These are phyloP conservation scores for Calcarisporium arbuscula DNA, from an alignment of 2,329 filamentous ascomycete genomes.

Conservation along the genomic window DNA sequence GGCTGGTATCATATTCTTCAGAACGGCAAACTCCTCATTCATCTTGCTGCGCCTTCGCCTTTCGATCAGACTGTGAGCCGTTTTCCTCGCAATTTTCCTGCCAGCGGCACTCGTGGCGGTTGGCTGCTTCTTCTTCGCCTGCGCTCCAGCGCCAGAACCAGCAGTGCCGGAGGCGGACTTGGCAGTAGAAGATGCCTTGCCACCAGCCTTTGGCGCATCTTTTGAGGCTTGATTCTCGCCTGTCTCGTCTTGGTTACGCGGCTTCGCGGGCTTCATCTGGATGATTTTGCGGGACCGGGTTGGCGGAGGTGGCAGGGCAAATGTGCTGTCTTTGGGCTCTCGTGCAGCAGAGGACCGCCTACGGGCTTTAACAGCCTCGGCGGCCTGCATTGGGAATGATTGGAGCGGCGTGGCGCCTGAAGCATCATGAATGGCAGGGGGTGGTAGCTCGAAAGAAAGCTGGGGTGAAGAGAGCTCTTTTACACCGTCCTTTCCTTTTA, in stretches of 20 bases:
- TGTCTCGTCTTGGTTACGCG: conserved; percentile 38
- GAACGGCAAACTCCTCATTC: conserved; percentile 93
- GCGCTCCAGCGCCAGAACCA: conserved; percentile 14
- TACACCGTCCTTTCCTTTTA: conserved; percentile 64
- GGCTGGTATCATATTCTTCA: conserved; percentile 94
- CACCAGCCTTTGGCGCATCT: conserved; percentile 15
- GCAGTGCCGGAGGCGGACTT: conserved; percentile 14
- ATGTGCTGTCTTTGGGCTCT: conserved; percentile 50
- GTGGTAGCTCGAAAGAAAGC: conserved; percentile 67
- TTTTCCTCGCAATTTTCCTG: conserved; percentile 93
- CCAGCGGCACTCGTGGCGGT: conserved; percentile 74
- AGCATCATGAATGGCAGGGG: conserved; percentile 59
- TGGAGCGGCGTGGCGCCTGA: conserved; percentile 26
- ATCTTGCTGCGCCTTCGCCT: conserved; percentile 86
- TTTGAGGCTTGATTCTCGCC: conserved; percentile 18
- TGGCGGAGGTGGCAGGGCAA: conserved; percentile 84
- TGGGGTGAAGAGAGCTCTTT: conserved; percentile 56
- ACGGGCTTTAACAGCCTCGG: conserved; percentile 47
- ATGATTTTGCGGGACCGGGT: conserved; percentile 94
- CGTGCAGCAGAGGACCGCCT: conserved; percentile 43
- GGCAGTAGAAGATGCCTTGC: conserved; percentile 14
- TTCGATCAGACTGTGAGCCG: conserved; percentile 93
- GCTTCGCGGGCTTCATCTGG: conserved; percentile 98
- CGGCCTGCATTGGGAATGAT: conserved; percentile 40
- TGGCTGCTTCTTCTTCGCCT: conserved; percentile 68